phyloP scores from a whole-genome alignment of 2,329 filamentous ascomycete species.

The Botryotinia globosa region DNA sequence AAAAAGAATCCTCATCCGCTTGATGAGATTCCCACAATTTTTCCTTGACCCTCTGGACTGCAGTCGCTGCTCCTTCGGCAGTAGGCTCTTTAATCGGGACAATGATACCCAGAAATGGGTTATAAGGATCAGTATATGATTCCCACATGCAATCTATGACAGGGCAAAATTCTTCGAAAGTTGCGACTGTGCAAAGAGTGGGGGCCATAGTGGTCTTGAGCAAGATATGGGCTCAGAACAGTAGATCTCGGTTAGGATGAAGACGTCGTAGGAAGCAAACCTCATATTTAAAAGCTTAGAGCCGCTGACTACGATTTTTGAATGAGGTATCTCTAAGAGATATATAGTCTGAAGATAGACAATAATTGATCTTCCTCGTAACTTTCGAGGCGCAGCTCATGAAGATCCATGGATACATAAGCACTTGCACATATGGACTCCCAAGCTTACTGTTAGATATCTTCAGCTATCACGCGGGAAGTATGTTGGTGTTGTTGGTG shows the following conservation, averaged over 20 bases:
- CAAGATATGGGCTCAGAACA: not conserved
- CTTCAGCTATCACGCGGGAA: not conserved
- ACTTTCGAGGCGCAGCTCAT: not conserved
- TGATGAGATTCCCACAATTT: not conserved
- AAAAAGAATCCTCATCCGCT: not conserved
- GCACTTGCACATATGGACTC: not conserved
- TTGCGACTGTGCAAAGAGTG: not conserved
- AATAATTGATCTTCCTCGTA: not conserved
- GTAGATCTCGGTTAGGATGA: no score
- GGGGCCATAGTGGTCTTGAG: not conserved
- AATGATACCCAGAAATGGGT: not conserved
- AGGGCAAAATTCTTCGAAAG: not conserved
- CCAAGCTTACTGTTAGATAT: not conserved
- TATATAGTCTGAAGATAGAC: not conserved
- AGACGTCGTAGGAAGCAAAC: fast-evolving
- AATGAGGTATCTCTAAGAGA: not conserved
- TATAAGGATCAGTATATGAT: not conserved
- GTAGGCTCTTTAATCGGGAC: not conserved
- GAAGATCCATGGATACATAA: not conserved
- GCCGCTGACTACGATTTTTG: not conserved
- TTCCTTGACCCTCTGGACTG: not conserved
- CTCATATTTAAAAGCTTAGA: not conserved
- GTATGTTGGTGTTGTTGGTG: not conserved
- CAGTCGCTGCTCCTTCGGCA: not conserved
- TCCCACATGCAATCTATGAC: conserved; percentile 8